Percentiles rank a stretch among this genome's conserved stretches.
Evolutionary conservation across 2,329 filamentous ascomycete species (phyloP).

Genomic region (Rutstroemia sp.): DNA sequence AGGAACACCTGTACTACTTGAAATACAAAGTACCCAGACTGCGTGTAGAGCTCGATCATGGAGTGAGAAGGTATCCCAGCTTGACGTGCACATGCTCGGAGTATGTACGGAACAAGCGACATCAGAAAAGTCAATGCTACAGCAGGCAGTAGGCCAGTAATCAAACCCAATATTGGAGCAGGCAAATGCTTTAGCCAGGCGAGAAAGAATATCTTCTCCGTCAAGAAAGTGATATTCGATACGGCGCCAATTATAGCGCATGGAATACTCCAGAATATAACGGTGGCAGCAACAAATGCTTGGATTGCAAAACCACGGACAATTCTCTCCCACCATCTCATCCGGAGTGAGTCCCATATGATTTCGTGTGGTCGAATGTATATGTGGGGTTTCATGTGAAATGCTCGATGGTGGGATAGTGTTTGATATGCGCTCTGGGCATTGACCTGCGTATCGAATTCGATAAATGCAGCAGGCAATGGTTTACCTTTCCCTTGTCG

Average conservation of each 20-base stretch:
- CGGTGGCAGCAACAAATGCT: conserved; percentile 46
- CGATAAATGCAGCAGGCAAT: conserved; percentile 57
- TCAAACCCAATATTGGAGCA: conserved; percentile 46
- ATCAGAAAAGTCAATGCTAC: conserved; percentile 54
- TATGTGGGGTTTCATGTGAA: conserved; percentile 58
- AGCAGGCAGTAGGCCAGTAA: conserved; percentile 55
- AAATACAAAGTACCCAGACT: conserved; percentile 58
- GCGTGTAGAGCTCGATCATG: conserved; percentile 52
- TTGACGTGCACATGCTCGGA: conserved; percentile 53
- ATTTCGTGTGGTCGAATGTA: conserved; percentile 54
- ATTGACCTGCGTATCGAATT: conserved; percentile 53
- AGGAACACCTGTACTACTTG: conserved; percentile 62
- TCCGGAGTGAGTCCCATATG: conserved; percentile 58
- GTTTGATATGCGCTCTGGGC: conserved; percentile 59
- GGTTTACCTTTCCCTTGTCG: conserved; percentile 42
- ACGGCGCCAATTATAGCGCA: conserved; percentile 57
- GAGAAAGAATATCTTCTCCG: conserved; percentile 45
- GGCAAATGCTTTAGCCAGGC: conserved; percentile 51
- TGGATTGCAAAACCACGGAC: conserved; percentile 44
- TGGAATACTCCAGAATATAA: conserved; percentile 64
- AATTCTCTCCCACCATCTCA: conserved; percentile 55
- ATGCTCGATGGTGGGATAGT: conserved; percentile 53
- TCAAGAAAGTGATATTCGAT: conserved; percentile 54
- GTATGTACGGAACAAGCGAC: conserved; percentile 51
- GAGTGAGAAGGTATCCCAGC: conserved; percentile 52